Base-by-base conservation (phyloP, 2,329 filamentous ascomycete genomes). In the Amylocarpus encephaloides region DNA sequence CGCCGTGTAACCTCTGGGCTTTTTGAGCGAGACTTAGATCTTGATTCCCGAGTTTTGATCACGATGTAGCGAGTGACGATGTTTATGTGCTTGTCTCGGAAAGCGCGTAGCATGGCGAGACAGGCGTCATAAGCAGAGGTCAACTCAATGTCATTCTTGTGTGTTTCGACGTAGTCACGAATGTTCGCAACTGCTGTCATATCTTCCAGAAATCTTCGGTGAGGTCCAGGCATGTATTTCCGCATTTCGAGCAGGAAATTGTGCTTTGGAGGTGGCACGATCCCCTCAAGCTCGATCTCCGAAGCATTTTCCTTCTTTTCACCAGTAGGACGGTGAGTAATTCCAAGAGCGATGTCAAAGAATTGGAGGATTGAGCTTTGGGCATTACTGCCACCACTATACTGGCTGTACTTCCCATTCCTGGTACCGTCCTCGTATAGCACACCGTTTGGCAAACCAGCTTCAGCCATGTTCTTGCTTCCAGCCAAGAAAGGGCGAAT, bases 171-270 rank as follows among this genome's bases (percentile, higher is more conserved):
- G 61, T 85, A 97, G 15, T 85, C 76, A 29, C 89, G 86, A 59
- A 98, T 89, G 64, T 97, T 97, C 59, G 92, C 83, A 3, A 96
- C 83, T 13, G 73, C 73, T 44, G 80, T 76, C 11, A 96, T 83
- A 55, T 94, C 86, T 56, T 86, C 79, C 3, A 98, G 76, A 71
- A 98, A 98, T 36, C 87, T 83, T 3, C 90, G 86, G 65, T 98
- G 93, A 0, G 86, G 81, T 0, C 90, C 92, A 0, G 93, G 93
- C 93, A 98, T 98, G 71, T 98, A 98, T 41, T 80, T 80, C 51
- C 92, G 86, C 93, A 98, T 98, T 58, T 98, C 93, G 64, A 87
- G 82, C 64, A 98, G 92, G 71, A 98, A 98, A 63, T 93, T 94
- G 71, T 95, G 82, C 36, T 78, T 76, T 5, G 82, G 76, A 19